Base-by-base conservation (phyloP, 192 early-diverging fungal genomes). In the Linnemannia elongata region DNA sequence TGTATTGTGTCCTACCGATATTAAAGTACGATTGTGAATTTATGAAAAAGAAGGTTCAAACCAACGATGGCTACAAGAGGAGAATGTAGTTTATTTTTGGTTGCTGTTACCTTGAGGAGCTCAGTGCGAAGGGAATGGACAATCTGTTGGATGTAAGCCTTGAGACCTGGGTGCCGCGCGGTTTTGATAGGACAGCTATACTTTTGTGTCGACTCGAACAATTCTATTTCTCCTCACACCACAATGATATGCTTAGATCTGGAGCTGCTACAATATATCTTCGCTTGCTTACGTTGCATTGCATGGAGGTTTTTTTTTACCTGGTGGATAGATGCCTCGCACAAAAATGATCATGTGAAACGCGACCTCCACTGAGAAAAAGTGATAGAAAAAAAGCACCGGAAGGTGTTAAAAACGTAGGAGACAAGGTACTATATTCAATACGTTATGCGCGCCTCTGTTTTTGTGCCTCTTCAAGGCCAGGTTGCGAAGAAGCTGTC, bases 151-250 rank as follows among this genome's bases (percentile, higher is more conserved):
- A 86, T 86, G 7, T 86, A 86, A 0, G 54, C n/a, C 20, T 69
- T 55, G 0, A 86, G 71, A 18, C 75, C 79, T 47, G 84, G 84
- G 41, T 86, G 84, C 24, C 84, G 76, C 27, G 84, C 84, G 5
- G 84, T 86, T 71, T 78, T 80, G 74, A 86, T 45, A 8, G 84
- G 84, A 13, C 84, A 86, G 15, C 42, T 49, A 39, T 86, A 86
- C 36, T 86, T 86, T 41, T 86, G 84, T 3, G 84, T 86, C 0
- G 84, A 86, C 38, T 80, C 84, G n/a, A 86, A 86, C 24, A 86
- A 66, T 33, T 81, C 84, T 86, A 57, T 33, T 7, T 81, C 44
- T 24, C 13, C 38, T 2, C 44, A 72, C n/a, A 69, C 24, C 6
- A 66, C 69, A 22, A 41, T 1, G 35, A 49, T 10, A 72, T 57